Base-by-base conservation (phyloP, 2,329 filamentous ascomycete genomes). In the Aciculosporium take region DNA sequence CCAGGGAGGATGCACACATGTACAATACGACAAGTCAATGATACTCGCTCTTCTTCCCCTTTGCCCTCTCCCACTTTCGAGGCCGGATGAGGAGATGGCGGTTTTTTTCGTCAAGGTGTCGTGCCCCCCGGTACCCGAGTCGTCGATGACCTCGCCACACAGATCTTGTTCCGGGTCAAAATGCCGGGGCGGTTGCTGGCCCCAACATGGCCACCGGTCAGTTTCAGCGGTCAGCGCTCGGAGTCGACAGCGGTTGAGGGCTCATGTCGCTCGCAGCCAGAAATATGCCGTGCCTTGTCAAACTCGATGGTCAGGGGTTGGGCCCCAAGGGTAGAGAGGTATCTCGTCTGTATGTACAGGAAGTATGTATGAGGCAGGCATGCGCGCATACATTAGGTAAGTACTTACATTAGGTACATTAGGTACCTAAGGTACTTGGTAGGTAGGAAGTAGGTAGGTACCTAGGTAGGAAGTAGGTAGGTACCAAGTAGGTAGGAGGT, bases 151-250 rank as follows among this genome's bases (percentile, higher is more conserved):
- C 27, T 38, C 23, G 31, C 31, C 21, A 23, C 39, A 40, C 39
- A 40, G 31, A 40, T 27, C 23, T 33, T 27, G 17, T 13, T 21
- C 31, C 31, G 31, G 35, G 30, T 33, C 31, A 39, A 39, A 39
- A 24, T 32, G n/a, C 21, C 37, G n/a, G 20, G 10, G n/a, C n/a
- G n/a, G n/a, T n/a, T 25, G 28, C 20, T 24, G 12, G 29, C 31
- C 37, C 37, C 21, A 15, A 39, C 25, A 13, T 32, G 37, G 31
- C 18, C 28, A 13, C 17, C 31, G 39, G 39, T 40, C 39, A 35
- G 18, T 34, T 35, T 34, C 39, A 35, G 31, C 39, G 9, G 31
- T 35, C 39, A 40, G 24, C n/a, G 28, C 7, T 20, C 25, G 37
- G n/a, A n/a, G n/a, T n/a, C n/a, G n/a, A n/a, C n/a, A n/a, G 37